Percentiles rank a stretch among this genome's conserved stretches.
Conservation (phyloP, 192 early-diverging fungal genomes). For the Geranomyces michiganensis region DNA sequence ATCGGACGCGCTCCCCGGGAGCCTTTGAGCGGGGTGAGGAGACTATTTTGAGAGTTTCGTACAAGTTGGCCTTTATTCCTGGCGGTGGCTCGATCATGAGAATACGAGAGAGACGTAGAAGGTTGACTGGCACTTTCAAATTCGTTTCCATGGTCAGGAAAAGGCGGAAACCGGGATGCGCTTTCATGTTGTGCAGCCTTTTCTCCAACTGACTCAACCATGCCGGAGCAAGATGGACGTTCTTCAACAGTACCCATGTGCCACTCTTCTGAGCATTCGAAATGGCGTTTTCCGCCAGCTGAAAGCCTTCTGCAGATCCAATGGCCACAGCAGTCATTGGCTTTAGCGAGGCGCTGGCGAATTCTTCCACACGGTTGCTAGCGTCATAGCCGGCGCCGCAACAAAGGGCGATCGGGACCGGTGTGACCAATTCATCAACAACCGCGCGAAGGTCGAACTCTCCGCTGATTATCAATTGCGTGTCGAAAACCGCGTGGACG, state of each 20-base stretch:
- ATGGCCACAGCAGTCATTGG: conserved; percentile 87
- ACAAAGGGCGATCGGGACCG: conserved; percentile 90
- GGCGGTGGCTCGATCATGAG: conserved; percentile 96
- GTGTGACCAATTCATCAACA: conserved; percentile 71
- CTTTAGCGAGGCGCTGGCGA: conserved; percentile 69
- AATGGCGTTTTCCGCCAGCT: conserved; percentile 88
- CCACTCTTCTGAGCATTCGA: conserved; percentile 78
- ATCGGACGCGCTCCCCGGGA: conserved; percentile 83
- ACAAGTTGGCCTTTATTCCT: conserved; percentile 92
- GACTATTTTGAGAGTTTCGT: conserved; percentile 77
- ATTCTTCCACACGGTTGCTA: conserved; percentile 88
- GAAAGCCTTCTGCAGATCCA: conserved; percentile 95
- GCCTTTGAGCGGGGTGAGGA: conserved; percentile 60
- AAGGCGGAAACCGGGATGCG: conserved; percentile 82
- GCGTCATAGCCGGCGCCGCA: conserved; percentile 95
- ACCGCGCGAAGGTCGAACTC: conserved; percentile 74
- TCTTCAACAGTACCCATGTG: conserved; percentile 96
- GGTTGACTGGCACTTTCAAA: conserved; percentile 91
- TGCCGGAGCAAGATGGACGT: conserved; percentile 92
- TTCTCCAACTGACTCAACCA: conserved; percentile 98
- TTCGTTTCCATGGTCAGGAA: conserved; percentile 99
- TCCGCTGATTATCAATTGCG: conserved; percentile 48
- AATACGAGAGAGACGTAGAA: conserved; percentile 86
- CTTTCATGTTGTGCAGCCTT: conserved; percentile 82
- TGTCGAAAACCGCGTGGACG: conserved; percentile 71